Conservation (phyloP, 2,329 filamentous ascomycete species). For the Fusarium devonianum region DNA sequence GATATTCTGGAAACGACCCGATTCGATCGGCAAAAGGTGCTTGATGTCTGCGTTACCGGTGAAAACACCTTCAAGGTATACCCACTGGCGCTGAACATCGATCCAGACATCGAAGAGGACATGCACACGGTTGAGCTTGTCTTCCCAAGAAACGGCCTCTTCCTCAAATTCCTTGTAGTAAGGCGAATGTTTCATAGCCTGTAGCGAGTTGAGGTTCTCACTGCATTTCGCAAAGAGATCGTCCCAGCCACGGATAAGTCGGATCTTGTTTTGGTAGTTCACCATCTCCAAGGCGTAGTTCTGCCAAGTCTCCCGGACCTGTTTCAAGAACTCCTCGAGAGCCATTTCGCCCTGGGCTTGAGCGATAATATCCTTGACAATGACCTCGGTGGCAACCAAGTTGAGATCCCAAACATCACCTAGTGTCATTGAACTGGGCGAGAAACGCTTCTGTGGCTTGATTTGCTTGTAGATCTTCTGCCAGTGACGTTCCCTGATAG, state of each 20-base stretch:
- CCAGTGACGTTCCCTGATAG: constrained; percentile 96
- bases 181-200: constrained; percentile 98
- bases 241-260: constrained; percentile 96
- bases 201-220: constrained; percentile 95
- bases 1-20: constrained; percentile 97
- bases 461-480: constrained; percentile 96
- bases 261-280: constrained; percentile 97
- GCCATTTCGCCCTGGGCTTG: constrained; percentile 99
- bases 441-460: constrained; percentile 92
- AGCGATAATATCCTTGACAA: constrained; percentile 91
- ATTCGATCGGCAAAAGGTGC: constrained; percentile 94
- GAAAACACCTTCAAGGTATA: constrained; percentile 98
- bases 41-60: constrained; percentile 99
- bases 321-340: constrained; percentile 94
- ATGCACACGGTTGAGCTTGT: constrained; percentile 96
- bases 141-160: constrained; percentile 95
- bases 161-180: constrained; percentile 99
- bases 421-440: constrained; percentile 91
- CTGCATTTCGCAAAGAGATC: constrained; percentile 98
- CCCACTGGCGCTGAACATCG: constrained; percentile 99
- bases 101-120: constrained; percentile 99
- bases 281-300: constrained; percentile 94
- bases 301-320: constrained; percentile 96
- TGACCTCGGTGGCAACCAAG: constrained; percentile 81
- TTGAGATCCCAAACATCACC: constrained; percentile 99